Evolutionary conservation across 116 monocot genomes (phyloP).

Genomic region (Zostera marina): DNA sequence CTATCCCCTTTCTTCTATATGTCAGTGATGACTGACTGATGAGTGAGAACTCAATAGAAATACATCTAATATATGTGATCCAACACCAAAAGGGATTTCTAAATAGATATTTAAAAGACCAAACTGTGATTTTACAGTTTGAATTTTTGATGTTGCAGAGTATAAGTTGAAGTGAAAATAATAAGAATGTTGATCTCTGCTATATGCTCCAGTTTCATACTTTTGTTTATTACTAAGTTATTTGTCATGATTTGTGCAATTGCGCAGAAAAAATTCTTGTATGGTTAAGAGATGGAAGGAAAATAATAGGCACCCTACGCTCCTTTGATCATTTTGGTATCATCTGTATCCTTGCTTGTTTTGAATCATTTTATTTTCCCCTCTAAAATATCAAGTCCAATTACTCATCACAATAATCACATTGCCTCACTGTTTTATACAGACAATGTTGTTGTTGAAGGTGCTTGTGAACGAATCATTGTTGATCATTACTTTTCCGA

Average conservation of each 20-base stretch:
- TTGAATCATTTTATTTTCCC: neutral
- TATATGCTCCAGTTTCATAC: neutral
- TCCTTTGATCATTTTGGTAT: constrained; percentile 99
- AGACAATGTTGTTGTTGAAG: constrained; percentile 98
- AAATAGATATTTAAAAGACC: too few relatives aligned
- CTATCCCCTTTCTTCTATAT: too few relatives aligned
- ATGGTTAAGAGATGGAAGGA: constrained; percentile 75
- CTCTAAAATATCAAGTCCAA: neutral
- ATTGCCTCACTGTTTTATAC: neutral
- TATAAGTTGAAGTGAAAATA: too few relatives aligned
- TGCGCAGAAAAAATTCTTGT: constrained; percentile 84
- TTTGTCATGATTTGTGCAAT: constrained; percentile 17
- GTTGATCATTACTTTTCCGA: constrained; percentile 88
- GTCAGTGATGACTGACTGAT: too few relatives aligned
- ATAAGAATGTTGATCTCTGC: too few relatives aligned
- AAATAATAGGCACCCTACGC: constrained; percentile 86
- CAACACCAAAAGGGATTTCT: too few relatives aligned
- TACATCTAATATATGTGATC: too few relatives aligned
- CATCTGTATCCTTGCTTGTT: neutral
- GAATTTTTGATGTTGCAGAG: too few relatives aligned
- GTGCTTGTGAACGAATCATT: constrained; percentile 87
- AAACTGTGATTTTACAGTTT: too few relatives aligned
- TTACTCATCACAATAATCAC: neutral
- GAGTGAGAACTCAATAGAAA: too few relatives aligned
- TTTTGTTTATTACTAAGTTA: neutral